A percentile compares a stretch with the other conserved stretches of the same genome.
These are phyloP conservation scores for Bromus sterilis DNA, from an alignment of 176 grass and related monocot genomes.

Conservation along the genomic window DNA sequence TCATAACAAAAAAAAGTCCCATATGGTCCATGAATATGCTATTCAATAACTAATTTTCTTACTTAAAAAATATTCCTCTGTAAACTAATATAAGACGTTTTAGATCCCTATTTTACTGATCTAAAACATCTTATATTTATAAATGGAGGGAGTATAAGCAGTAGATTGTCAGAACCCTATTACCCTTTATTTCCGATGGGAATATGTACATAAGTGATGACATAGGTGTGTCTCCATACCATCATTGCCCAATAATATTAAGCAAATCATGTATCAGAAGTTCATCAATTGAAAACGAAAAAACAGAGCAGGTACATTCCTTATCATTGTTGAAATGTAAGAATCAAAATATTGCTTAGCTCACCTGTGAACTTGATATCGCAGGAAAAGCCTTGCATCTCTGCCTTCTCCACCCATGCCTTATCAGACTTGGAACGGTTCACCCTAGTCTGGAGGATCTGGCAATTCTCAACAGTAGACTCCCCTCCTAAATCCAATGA, in stretches of 20 bases:
- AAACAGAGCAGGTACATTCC: not conserved
- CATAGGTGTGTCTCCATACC: not conserved
- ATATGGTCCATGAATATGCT: not conserved
- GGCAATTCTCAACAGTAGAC: slow-evolving; percentile 82
- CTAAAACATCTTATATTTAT: too few relatives aligned
- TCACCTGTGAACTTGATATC: slow-evolving; percentile 87
- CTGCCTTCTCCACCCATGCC: slow-evolving; percentile 58
- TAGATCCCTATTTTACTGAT: too few relatives aligned
- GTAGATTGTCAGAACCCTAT: not conserved
- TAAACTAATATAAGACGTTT: too few relatives aligned
- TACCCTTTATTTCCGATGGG: not conserved
- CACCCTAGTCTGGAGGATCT: slow-evolving; percentile 88
- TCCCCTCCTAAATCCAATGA: slow-evolving; percentile 62
- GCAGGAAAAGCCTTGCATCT: slow-evolving; percentile 78
- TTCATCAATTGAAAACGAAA: not conserved
- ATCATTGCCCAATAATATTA: not conserved
- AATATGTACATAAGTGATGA: not conserved
- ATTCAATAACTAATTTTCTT: too few relatives aligned
- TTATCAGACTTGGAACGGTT: slow-evolving; percentile 88
- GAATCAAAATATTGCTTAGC: not conserved
- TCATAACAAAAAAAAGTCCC: not conserved
- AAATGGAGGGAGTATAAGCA: too few relatives aligned
- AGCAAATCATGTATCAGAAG: not conserved
- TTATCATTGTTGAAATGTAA: not conserved
- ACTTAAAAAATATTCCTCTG: too few relatives aligned